A percentile compares a stretch with the other conserved stretches of the same genome.
These are phyloP conservation scores for Didymella sp. DNA, from an alignment of 2,329 filamentous ascomycete species.

Conservation along the genomic window DNA sequence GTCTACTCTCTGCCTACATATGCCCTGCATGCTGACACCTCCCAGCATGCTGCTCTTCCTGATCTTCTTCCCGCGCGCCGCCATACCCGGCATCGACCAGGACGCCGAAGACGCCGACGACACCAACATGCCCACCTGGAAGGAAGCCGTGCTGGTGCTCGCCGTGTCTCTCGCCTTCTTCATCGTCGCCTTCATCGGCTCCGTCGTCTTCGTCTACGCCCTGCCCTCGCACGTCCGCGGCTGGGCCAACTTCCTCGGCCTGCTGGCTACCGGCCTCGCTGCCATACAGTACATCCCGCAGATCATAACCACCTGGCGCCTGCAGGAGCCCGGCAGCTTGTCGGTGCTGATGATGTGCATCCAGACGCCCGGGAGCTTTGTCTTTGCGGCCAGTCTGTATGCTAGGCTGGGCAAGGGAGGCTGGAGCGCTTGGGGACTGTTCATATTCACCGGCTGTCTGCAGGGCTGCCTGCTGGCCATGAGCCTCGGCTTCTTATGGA, in stretches of 20 bases:
- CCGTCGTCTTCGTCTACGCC: conserved; percentile 70
- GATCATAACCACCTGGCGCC: conserved; percentile 86
- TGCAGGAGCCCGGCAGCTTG: conserved; percentile 87
- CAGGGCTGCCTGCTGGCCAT: conserved; percentile 82
- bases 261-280: conserved; percentile 79
- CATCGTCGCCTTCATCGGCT: conserved; percentile 69
- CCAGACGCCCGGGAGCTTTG: conserved; percentile 88
- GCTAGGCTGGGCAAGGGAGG: conserved; percentile 78
- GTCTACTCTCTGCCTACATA: background rate
- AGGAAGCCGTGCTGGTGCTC: conserved; percentile 79
- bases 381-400: conserved; percentile 87
- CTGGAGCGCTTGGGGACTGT: conserved; percentile 96
- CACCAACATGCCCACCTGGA: conserved; percentile 64
- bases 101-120: conserved; percentile 30
- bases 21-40: conserved; percentile 20
- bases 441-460: conserved; percentile 82
- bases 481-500: conserved; percentile 77
- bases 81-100: conserved; percentile 30
- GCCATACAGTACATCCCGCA: conserved; percentile 93
- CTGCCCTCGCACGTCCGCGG: conserved; percentile 69
- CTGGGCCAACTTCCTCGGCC: conserved; percentile 87
- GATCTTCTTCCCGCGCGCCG: conserved; percentile 74
- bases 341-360: conserved; percentile 99
- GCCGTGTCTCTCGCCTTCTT: conserved; percentile 76
- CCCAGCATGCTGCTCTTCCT: conserved; percentile 88